Conservation (phyloP, 768 basidiomycete genomes). For the Cystofilobasidium bisporidii region DNA sequence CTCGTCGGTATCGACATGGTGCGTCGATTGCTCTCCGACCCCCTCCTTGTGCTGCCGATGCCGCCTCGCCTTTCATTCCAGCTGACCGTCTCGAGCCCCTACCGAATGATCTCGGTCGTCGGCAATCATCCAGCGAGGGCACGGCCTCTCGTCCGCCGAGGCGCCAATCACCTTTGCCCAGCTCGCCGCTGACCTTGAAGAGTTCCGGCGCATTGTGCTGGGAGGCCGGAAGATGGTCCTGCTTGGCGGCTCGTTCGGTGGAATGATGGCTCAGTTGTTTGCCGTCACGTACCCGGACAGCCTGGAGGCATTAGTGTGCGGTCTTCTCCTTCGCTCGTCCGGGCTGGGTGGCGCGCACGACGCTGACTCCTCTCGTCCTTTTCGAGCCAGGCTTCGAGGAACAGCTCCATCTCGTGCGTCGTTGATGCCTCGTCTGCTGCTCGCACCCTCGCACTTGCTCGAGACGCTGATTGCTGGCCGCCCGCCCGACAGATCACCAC, state of each 20-base stretch:
- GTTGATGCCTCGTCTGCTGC: too few species aligned
- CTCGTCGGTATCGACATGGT: constrained; percentile 1
- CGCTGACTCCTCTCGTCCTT: too few species aligned
- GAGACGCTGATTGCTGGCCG: too few species aligned
- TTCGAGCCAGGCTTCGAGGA: constrained; percentile 1
- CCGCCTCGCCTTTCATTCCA: too few species aligned
- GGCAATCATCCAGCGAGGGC: not conserved
- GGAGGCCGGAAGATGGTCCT: not conserved
- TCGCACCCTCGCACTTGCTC: too few species aligned
- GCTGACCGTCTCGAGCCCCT: not conserved
- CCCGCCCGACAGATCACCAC: constrained; percentile 6
- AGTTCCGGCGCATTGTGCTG: not conserved
- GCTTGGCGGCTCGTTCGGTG: not conserved
- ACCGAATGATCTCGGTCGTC: not conserved
- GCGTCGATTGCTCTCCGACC: too few species aligned
- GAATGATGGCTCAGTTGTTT: constrained; percentile 2
- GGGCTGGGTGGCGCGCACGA: too few species aligned
- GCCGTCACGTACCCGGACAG: not conserved
- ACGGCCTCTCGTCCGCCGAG: constrained; percentile 7
- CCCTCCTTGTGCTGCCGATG: too few species aligned
- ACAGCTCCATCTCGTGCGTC: constrained; percentile 4
- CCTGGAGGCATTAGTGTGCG: not conserved
- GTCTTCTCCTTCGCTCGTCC: not conserved
- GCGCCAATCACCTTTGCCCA: not conserved
- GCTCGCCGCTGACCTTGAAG: not conserved